A percentile compares a stretch with the other conserved stretches of the same genome.
Conservation (phyloP, 805 yeast genomes). For the Candida michaelii region DNA sequence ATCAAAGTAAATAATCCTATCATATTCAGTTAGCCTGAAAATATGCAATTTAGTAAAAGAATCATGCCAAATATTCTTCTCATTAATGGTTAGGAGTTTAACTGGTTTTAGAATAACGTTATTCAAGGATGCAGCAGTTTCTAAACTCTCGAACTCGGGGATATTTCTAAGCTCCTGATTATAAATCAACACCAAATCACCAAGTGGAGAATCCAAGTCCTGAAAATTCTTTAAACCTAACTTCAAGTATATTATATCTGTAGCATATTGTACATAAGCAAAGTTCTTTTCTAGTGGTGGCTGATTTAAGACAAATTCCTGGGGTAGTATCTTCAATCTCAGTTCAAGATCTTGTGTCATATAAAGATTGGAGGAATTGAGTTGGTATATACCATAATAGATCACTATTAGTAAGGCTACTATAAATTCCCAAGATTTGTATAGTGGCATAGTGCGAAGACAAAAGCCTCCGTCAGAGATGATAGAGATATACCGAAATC, state of each 20-base stretch:
- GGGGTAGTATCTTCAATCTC: slow-evolving; percentile 23
- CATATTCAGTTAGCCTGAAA: slow-evolving; percentile 49
- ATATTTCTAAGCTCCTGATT: slow-evolving; percentile 17
- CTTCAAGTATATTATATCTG: slow-evolving; percentile 50
- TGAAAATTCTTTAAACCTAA: slow-evolving; percentile 48
- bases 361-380: slow-evolving; percentile 15
- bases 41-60: slow-evolving; percentile 57
- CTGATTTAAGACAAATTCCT: slow-evolving; percentile 20
- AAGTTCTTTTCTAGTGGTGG: slow-evolving; percentile 20
- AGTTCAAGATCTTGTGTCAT: slow-evolving; percentile 16
- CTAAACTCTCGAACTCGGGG: slow-evolving; percentile 15
- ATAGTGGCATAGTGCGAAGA: neutral
- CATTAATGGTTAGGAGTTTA: slow-evolving; percentile 11
- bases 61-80: slow-evolving; percentile 39
- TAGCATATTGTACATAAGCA: slow-evolving; percentile 65
- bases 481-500: too few relatives aligned
- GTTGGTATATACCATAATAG: slow-evolving; percentile 23
- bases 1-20: slow-evolving; percentile 57
- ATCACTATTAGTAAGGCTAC: slow-evolving; percentile 20
- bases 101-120: slow-evolving; percentile 27
- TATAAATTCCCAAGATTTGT: slow-evolving; percentile 24
- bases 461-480: too few relatives aligned
- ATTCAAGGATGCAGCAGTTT: slow-evolving; percentile 16
- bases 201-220: slow-evolving; percentile 34
- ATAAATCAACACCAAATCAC: slow-evolving; percentile 47